Evolutionary conservation across 352 stramenopile species (phyloP), one percentile per base, ranked within the genome.

Genomic region (Globisporangium nagaii): DNA sequence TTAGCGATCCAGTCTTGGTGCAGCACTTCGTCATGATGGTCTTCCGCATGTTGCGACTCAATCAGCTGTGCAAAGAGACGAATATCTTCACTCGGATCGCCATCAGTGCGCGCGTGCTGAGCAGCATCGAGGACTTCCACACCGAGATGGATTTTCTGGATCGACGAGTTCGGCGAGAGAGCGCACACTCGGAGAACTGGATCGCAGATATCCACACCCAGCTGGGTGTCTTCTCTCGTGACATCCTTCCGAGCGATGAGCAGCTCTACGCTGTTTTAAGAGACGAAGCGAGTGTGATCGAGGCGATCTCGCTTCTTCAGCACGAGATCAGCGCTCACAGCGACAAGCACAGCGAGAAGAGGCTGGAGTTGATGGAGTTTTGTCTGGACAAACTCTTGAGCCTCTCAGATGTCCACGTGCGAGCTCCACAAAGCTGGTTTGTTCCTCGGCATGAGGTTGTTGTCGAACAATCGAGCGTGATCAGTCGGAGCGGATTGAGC

Each of bases 361-460:
- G 19, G 10, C 48, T 55, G n/a, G 48, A 15, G n/a, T 19, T 55
- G 22, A 44, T 55, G 19, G 24, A 44, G 28, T 31, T 34, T 6
- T 55, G 48, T 46, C 35, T 55, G 12, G 35, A 37, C 35, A 55
- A 34, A n/a, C 34, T 46, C 15, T 10, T 27, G 35, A 46, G 20
- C 19, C 19, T 55, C 3, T 43, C 25, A 2, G 25, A 36, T 15
- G n/a, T 46, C 3, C 34, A 46, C 10, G 24, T 45, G 1, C 48
- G 19, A 15, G 24, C 48, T 3, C 45, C 11, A 12, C 48, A 34
- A 0, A 31, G 35, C 8, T 55, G 76, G 62, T 93, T 93, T 53
- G 63, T 96, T 82, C 31, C 96, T 55, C 53, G 96, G 73, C 25
- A 96, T 65, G 32, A 87, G 80, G 43, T 97, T 77, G 19, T 34